phyloP scores from a whole-genome alignment of 768 basidiomycete species.

The Xerocomellus intermedius region DNA sequence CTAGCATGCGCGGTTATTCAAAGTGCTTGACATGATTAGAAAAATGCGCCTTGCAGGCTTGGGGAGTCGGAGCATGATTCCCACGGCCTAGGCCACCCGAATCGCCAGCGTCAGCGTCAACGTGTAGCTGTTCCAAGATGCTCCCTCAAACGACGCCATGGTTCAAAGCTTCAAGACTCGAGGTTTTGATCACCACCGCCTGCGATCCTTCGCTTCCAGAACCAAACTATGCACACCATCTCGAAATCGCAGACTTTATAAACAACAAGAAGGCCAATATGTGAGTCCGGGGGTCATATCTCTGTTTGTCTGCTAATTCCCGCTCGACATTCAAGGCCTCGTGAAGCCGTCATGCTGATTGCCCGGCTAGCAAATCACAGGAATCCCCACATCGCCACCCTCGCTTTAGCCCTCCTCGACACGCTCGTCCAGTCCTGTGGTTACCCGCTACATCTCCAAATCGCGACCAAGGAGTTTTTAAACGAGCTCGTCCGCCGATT shows the following conservation, averaged over 20 bases:
- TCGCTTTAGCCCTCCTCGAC: slow-evolving; percentile 83
- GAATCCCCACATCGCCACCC: slow-evolving; percentile 86
- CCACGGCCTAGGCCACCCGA: neutral
- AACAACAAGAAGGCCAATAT: slow-evolving; percentile 96
- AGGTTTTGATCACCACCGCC: slow-evolving; percentile 73
- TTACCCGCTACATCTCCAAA: slow-evolving; percentile 96
- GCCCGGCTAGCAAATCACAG: slow-evolving; percentile 88
- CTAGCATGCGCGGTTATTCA: no score
- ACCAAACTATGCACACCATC: slow-evolving; percentile 88
- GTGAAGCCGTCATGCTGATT: slow-evolving; percentile 86
- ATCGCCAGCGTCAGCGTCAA: neutral
- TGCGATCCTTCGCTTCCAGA: slow-evolving; percentile 85
- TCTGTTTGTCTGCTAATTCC: neutral
- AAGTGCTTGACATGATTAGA: no score
- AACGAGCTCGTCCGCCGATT: slow-evolving; percentile 98
- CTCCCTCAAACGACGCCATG: slow-evolving; percentile 51
- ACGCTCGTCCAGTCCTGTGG: slow-evolving; percentile 94
- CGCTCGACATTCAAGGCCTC: slow-evolving; percentile 53
- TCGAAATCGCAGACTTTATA: slow-evolving; percentile 92
- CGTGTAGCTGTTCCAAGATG: slow-evolving; percentile 33
- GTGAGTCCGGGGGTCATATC: slow-evolving; percentile 43
- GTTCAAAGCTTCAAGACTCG: slow-evolving; percentile 59
- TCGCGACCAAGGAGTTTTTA: slow-evolving; percentile 95
- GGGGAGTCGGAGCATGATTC: no score
- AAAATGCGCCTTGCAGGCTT: no score